Percentiles rank a stretch among this genome's conserved stretches.
Conservation (phyloP, 1,284 basidiomycete species). For the Heimioporus punctisporus region DNA sequence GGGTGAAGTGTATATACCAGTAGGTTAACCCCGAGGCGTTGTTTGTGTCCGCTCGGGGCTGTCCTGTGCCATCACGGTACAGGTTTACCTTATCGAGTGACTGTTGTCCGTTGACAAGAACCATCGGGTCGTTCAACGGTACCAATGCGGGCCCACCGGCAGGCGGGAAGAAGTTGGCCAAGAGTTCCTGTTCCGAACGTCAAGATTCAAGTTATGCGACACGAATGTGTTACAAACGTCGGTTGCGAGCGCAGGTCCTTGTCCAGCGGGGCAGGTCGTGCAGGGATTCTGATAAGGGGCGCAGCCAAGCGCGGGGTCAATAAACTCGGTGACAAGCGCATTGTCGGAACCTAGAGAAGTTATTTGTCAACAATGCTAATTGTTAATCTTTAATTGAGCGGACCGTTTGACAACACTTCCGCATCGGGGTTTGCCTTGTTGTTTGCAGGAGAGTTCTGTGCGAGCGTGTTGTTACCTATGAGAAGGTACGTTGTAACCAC, state of each 20-base stretch:
- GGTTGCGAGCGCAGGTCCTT: background rate
- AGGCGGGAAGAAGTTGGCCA: background rate
- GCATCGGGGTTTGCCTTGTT: background rate
- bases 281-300: background rate
- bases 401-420: background rate
- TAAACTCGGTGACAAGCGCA: background rate
- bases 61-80: background rate
- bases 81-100: background rate
- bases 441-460: background rate
- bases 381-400: background rate
- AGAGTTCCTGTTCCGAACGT: background rate
- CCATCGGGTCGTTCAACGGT: background rate
- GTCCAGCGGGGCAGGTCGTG: background rate
- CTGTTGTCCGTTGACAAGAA: background rate
- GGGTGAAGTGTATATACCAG: background rate
- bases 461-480: background rate
- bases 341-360: background rate
- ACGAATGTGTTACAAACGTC: background rate
- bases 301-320: background rate
- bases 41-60: background rate
- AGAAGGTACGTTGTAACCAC: background rate
- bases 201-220: background rate
- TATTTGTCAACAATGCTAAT: background rate
- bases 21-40: background rate
- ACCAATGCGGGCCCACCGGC: background rate